Conservation (phyloP, 208 protist species). For the Trypanosoma lewisi region DNA sequence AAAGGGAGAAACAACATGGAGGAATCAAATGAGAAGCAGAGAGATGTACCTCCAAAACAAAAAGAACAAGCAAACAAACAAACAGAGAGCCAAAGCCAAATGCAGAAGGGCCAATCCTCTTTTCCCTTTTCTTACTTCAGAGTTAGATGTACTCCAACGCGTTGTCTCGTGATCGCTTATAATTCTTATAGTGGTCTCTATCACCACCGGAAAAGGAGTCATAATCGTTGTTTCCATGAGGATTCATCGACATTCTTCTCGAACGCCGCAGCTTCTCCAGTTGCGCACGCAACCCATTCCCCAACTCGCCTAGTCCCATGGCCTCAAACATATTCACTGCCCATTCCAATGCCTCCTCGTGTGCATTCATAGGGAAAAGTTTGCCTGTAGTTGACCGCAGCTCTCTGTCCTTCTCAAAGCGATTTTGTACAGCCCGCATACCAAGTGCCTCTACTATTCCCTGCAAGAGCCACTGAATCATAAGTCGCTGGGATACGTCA, state of each 20-base stretch:
- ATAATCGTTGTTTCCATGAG: background rate
- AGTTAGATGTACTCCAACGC: slow-evolving; percentile 24
- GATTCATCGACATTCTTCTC: background rate
- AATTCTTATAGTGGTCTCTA: background rate
- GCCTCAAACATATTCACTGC: slow-evolving; percentile 71
- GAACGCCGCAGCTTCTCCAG: slow-evolving; percentile 41
- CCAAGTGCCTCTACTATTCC: slow-evolving; percentile 68
- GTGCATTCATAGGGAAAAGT: slow-evolving; percentile 50
- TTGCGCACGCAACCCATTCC: slow-evolving; percentile 34
- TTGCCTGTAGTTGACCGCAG: slow-evolving; percentile 38
- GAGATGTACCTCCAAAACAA: no score
- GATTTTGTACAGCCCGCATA: slow-evolving; percentile 35
- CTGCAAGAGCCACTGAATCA: slow-evolving; percentile 78
- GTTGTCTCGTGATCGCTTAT: slow-evolving; percentile 21
- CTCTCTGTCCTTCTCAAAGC: slow-evolving; percentile 55
- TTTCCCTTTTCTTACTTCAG: background rate
- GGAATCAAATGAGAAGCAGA: background rate
- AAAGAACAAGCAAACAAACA: background rate
- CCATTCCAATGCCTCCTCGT: slow-evolving; percentile 35
- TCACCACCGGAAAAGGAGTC: background rate
- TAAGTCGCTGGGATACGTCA: slow-evolving; percentile 71
- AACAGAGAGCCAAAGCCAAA: background rate
- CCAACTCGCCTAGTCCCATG: slow-evolving; percentile 64
- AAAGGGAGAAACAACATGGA: background rate
- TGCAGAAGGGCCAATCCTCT: background rate